Conservation (phyloP, 2,329 filamentous ascomycete species). For the Alternaria solani region DNA sequence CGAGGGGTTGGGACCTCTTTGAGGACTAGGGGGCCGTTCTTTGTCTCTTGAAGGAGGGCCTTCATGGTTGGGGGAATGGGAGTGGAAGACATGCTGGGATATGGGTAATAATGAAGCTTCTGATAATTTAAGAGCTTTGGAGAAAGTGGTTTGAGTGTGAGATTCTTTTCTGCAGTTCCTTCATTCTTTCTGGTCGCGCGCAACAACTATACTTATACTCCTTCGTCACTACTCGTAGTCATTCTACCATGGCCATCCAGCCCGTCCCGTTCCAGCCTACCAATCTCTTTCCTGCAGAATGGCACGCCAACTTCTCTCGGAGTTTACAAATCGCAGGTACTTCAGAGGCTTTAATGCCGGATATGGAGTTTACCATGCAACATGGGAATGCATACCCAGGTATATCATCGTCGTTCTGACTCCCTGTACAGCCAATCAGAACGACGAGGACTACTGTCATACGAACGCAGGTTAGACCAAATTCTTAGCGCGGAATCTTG, state of each 20-base stretch:
- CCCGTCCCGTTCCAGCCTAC: neutral
- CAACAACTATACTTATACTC: neutral
- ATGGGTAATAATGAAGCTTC: neutral
- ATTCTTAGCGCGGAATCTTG: neutral
- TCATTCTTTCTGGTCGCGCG: neutral
- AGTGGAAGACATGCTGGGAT: neutral
- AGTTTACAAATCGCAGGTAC: neutral
- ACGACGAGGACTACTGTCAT: neutral
- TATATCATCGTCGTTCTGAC: neutral
- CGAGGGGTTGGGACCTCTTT: slow-evolving; percentile 41
- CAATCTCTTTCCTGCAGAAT: neutral
- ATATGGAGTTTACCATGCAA: neutral
- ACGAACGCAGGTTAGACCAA: neutral
- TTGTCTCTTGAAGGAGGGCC: slow-evolving; percentile 42
- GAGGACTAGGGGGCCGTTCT: slow-evolving; percentile 34
- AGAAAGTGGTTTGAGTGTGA: neutral
- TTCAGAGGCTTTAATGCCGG: neutral
- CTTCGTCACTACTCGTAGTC: neutral
- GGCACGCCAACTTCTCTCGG: neutral
- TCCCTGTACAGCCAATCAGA: slow-evolving; percentile 7
- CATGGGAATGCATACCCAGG: neutral
- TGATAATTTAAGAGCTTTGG: too few relatives aligned
- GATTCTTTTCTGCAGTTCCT: neutral
- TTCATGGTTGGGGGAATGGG: slow-evolving; percentile 24
- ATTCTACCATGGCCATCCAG: neutral